These are phyloP conservation scores for Colletotrichum higginsianum DNA, from an alignment of 2,329 filamentous ascomycete species.

Conservation along the genomic window DNA sequence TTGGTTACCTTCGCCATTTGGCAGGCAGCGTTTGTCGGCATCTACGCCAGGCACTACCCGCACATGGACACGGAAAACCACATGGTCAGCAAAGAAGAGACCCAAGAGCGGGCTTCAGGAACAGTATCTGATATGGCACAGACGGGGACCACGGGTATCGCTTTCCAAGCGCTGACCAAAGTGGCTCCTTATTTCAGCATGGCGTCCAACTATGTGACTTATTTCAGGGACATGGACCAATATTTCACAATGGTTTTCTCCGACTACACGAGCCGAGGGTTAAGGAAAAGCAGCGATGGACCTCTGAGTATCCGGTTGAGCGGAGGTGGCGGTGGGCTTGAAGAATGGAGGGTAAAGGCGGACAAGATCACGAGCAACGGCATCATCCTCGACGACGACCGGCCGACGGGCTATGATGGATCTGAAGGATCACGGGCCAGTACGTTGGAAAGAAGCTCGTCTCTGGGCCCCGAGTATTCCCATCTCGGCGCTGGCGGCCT, in stretches of 20 bases:
- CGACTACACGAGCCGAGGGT: conserved; percentile 57
- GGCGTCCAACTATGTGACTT: conserved; percentile 69
- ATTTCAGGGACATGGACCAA: conserved; percentile 66
- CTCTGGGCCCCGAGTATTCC: conserved; percentile 47
- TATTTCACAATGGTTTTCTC: conserved; percentile 61
- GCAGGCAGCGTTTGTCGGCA: conserved; percentile 75
- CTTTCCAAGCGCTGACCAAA: conserved; percentile 64
- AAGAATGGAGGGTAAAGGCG: conserved; percentile 65
- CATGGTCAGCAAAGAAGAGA: conserved; percentile 61
- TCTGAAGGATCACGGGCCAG: conserved; percentile 49
- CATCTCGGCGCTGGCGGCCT: conserved; percentile 27
- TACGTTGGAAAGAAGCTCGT: conserved; percentile 50
- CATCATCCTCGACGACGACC: conserved; percentile 53
- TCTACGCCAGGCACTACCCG: conserved; percentile 78
- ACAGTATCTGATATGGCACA: conserved; percentile 50
- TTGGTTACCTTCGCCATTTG: conserved; percentile 78
- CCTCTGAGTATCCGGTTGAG: conserved; percentile 59
- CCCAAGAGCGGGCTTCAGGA: conserved; percentile 46
- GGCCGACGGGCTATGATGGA: conserved; percentile 45
- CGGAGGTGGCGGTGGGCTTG: conserved; percentile 65
- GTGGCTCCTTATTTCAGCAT: conserved; percentile 69
- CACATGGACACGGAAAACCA: conserved; percentile 75
- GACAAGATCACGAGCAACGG: conserved; percentile 61
- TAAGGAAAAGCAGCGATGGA: conserved; percentile 49
- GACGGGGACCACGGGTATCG: conserved; percentile 61